Percentiles rank a stretch among this genome's conserved stretches.
Conservation (phyloP, 805 yeast genomes). For the Ogataea glucozyma region DNA sequence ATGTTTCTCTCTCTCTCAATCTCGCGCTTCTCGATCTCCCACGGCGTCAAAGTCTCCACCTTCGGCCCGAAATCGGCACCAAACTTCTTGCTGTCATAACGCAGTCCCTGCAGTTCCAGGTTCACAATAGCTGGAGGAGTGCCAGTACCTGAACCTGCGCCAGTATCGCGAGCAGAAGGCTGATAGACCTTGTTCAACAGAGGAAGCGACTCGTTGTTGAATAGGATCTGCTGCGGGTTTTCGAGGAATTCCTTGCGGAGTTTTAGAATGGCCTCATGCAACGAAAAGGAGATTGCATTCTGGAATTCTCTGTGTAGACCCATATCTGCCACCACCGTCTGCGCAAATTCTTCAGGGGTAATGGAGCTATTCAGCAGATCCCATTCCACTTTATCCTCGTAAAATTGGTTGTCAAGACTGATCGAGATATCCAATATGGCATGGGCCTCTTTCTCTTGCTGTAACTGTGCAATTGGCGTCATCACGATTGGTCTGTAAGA, state of each 20-base stretch:
- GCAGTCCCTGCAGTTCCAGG: constrained; percentile 46
- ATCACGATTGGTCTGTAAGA: constrained; percentile 66
- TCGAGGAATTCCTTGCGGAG: constrained; percentile 83
- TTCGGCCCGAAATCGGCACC: constrained; percentile 88
- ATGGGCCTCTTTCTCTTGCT: constrained; percentile 53
- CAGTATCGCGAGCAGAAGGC: constrained; percentile 23
- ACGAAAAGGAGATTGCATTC: constrained; percentile 84
- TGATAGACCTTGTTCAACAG: constrained; percentile 36
- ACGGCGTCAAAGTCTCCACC: constrained; percentile 80
- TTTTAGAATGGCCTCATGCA: constrained; percentile 76
- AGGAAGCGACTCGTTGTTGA: constrained; percentile 38
- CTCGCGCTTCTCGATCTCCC: constrained; percentile 93
- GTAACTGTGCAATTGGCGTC: constrained; percentile 57
- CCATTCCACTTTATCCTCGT: constrained; percentile 95
- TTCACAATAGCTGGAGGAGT: constrained; percentile 11
- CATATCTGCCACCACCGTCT: constrained; percentile 76
- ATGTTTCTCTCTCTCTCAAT: constrained; percentile 91
- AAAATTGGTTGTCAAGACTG: constrained; percentile 77
- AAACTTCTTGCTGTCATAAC: constrained; percentile 71
- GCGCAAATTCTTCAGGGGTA: constrained; percentile 85
- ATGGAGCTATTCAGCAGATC: constrained; percentile 57
- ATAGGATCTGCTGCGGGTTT: constrained; percentile 37
- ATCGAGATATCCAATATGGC: constrained; percentile 81
- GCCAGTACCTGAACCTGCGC: constrained; percentile 7
- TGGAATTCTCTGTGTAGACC: constrained; percentile 83